Evolutionary conservation across 306 rosid species (phyloP).

Genomic region (Fragaria ananassa): DNA sequence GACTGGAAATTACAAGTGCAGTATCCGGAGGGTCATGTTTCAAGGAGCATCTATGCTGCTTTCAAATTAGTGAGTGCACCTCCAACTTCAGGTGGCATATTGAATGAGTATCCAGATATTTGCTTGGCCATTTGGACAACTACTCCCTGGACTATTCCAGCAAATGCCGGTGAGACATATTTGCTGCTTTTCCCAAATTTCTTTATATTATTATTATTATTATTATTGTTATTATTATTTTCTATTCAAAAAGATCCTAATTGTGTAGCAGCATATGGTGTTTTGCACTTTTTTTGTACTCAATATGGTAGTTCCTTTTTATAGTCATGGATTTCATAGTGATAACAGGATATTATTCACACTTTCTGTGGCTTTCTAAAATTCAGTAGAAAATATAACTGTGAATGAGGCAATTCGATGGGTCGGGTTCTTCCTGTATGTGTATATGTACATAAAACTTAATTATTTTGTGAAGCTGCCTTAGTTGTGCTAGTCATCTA

Average conservation of each 20-base stretch:
- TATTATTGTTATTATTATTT: not conserved
- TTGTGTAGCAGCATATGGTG: constrained; percentile 4
- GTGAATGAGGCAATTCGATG: not conserved
- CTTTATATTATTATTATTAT: not conserved
- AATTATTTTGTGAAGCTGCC: not conserved
- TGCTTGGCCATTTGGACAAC: constrained; percentile 95
- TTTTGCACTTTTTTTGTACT: not conserved
- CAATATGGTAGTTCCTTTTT: not conserved
- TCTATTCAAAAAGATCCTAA: not conserved
- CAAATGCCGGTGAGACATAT: constrained; percentile 80
- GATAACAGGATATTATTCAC: not conserved
- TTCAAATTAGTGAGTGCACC: constrained; percentile 69
- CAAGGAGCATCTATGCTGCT: constrained; percentile 80
- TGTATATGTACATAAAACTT: not conserved
- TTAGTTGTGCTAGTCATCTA: not conserved
- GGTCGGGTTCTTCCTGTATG: not conserved
- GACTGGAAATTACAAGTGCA: constrained; percentile 38
- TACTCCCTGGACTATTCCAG: constrained; percentile 99
- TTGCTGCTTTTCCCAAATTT: constrained; percentile 29
- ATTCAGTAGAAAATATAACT: not conserved
- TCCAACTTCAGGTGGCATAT: constrained; percentile 39
- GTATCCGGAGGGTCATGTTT: constrained; percentile 94
- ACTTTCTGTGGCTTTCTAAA: not conserved
- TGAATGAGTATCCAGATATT: constrained; percentile 74
- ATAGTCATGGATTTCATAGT: not conserved